Evolutionary conservation across 345 rosid species (phyloP).

Genomic region (Hibiscus tridactylites): DNA sequence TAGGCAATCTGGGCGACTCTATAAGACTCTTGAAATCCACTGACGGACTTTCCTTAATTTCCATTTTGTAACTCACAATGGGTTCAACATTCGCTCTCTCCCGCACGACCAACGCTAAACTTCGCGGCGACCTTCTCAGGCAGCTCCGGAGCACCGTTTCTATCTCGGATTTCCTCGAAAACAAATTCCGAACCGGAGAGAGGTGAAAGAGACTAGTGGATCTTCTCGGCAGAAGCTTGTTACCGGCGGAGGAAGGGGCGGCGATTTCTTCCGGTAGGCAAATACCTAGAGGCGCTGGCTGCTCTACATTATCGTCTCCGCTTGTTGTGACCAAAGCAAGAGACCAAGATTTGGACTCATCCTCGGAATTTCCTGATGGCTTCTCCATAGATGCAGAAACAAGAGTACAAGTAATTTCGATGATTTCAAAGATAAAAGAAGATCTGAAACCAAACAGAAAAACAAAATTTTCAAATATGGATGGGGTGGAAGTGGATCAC

Average conservation of each 20-base stretch:
- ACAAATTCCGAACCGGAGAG: neutral
- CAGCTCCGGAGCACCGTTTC: neutral
- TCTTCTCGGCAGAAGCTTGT: neutral
- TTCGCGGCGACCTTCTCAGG: slow-evolving; percentile 15
- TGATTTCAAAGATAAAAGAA: neutral
- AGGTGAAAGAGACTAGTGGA: neutral
- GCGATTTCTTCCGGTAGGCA: neutral
- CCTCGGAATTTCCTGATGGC: neutral
- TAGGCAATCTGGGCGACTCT: slow-evolving; percentile 19
- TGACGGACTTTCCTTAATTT: neutral
- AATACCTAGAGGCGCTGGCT: slow-evolving; percentile 2
- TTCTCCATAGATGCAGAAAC: neutral
- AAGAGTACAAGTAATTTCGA: neutral
- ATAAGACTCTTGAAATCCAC: slow-evolving; percentile 7
- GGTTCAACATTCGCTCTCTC: neutral
- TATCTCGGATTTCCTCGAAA: neutral
- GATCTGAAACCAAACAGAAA: neutral
- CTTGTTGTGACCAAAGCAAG: neutral
- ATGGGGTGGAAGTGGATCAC: neutral
- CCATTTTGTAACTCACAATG: neutral
- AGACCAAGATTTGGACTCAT: neutral
- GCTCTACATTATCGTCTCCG: neutral
- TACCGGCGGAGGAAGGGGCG: neutral
- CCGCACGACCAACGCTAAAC: neutral
- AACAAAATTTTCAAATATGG: neutral